These are phyloP conservation scores for Bipolaris victoriae DNA, from an alignment of 2,329 filamentous ascomycete species.

Conservation along the genomic window DNA sequence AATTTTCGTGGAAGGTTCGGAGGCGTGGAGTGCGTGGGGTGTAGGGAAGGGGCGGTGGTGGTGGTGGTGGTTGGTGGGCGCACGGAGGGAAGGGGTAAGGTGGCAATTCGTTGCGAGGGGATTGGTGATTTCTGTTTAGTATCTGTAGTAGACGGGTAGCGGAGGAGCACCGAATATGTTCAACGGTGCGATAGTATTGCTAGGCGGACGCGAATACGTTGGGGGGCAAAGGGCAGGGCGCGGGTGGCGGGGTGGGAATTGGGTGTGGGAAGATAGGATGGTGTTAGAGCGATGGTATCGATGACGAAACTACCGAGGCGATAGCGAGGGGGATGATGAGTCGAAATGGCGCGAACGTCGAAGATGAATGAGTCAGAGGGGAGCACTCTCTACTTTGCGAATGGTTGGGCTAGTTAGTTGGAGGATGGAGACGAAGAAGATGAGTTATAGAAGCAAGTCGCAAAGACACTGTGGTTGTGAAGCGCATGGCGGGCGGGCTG, in stretches of 20 bases:
- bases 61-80: neutral
- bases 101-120: conserved; percentile 20
- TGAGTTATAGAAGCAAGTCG: conserved; percentile 18
- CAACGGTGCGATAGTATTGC: conserved; percentile 1
- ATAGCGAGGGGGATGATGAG: conserved; percentile 18
- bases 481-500: conserved; percentile 19
- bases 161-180: conserved; percentile 1
- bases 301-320: conserved; percentile 44
- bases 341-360: conserved; percentile 17
- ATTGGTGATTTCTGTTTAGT: conserved; percentile 1
- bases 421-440: conserved; percentile 1
- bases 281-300: conserved; percentile 24
- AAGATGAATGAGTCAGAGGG: conserved; percentile 26
- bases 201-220: conserved; percentile 4
- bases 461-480: conserved; percentile 14
- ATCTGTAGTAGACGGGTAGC: neutral
- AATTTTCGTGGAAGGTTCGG: conserved; percentile 2
- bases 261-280: conserved; percentile 20
- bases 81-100: conserved; percentile 12
- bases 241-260: conserved; percentile 17
- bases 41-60: neutral
- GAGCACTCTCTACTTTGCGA: conserved; percentile 11
- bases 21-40: neutral
- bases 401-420: conserved; percentile 13
- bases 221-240: conserved; percentile 9